phyloP scores from a whole-genome alignment of 768 basidiomycete genomes.

The Calocybe cyanea region DNA sequence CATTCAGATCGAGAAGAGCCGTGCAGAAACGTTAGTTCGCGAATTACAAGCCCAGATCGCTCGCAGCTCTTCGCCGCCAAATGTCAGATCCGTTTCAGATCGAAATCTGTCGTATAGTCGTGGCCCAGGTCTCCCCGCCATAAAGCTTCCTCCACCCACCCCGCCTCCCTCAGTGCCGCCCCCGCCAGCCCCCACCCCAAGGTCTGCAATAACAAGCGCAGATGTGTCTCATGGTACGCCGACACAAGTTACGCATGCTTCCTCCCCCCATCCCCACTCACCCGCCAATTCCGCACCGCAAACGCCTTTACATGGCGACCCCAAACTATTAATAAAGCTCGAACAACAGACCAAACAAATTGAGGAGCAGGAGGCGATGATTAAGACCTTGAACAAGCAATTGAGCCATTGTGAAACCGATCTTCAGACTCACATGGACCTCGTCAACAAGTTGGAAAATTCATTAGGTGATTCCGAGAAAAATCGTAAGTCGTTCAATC shows the following conservation, averaged over 20 bases:
- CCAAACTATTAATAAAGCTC: conserved; percentile 53
- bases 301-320: conserved; percentile 41
- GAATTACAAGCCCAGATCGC: conserved; percentile 75
- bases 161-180: conserved; percentile 88
- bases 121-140: conserved; percentile 54
- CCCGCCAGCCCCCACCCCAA: conserved; percentile 78
- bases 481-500: conserved; percentile 59
- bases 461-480: conserved; percentile 91
- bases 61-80: conserved; percentile 57
- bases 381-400: conserved; percentile 92
- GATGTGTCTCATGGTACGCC: conserved; percentile 58
- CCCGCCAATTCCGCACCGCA: conserved; percentile 55
- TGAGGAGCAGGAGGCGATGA: conserved; percentile 86
- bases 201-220: conserved; percentile 32
- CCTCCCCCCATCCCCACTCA: conserved; percentile 64
- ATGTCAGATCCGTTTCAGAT: conserved; percentile 46
- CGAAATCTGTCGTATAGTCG: conserved; percentile 54
- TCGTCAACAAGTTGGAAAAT: conserved; percentile 78
- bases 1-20: conserved; percentile 67
- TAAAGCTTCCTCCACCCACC: conserved; percentile 83
- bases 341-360: conserved; percentile 75
- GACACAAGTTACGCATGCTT: conserved; percentile 49
- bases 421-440: conserved; percentile 87
- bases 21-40: conserved; percentile 64
- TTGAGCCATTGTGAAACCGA: conserved; percentile 91